phyloP scores from a whole-genome alignment of 495 filamentous ascomycete species.

The Xylona heveae region DNA sequence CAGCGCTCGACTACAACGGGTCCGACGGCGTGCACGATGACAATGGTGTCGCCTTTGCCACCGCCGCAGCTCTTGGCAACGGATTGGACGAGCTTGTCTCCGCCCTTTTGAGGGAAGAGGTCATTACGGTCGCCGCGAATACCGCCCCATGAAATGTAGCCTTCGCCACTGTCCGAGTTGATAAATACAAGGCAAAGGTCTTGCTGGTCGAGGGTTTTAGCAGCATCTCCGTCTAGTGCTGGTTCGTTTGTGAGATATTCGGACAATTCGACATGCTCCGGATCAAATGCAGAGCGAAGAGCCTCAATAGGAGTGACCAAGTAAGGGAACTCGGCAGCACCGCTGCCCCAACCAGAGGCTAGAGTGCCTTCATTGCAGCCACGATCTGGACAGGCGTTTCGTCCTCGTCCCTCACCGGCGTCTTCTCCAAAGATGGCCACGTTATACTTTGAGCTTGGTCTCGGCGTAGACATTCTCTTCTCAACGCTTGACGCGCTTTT shows the following conservation, averaged over 20 bases:
- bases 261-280: constrained; percentile 33
- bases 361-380: constrained; percentile 71
- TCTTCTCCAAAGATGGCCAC: constrained; percentile 78
- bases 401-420: constrained; percentile 43
- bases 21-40: constrained; percentile 80
- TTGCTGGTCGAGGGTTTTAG: constrained; percentile 23
- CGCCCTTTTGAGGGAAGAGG: constrained; percentile 54
- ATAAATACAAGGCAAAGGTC: constrained; percentile 48
- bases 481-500: constrained; percentile 16
- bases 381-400: constrained; percentile 58
- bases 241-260: constrained; percentile 36
- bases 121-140: constrained; percentile 70
- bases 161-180: constrained; percentile 41
- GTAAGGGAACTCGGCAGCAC: constrained; percentile 73
- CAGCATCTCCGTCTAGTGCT: constrained; percentile 19
- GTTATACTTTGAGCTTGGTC: constrained; percentile 20
- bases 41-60: constrained; percentile 48
- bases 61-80: constrained; percentile 51
- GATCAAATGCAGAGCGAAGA: constrained; percentile 36
- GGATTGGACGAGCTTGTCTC: constrained; percentile 46
- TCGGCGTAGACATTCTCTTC: constrained; percentile 11
- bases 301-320: constrained; percentile 50
- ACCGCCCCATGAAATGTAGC: constrained; percentile 36
- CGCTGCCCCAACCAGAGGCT: constrained; percentile 76
- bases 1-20: constrained; percentile 70